A percentile compares a stretch with the other conserved stretches of the same genome.
phyloP scores from a whole-genome alignment of 768 basidiomycete genomes.

The Naganishia antarctica region DNA sequence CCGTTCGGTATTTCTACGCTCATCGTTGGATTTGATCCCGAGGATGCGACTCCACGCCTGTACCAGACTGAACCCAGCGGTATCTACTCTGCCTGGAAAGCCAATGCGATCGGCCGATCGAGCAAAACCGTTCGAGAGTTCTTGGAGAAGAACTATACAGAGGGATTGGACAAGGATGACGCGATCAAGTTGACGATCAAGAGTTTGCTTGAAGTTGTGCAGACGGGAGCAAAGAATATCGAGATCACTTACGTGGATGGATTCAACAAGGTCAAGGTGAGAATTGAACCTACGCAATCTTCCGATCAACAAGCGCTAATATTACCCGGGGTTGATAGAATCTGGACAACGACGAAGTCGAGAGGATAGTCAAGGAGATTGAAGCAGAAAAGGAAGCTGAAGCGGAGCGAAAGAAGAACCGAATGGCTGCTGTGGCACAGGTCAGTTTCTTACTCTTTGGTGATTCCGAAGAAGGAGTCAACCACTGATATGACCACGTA shows the following conservation, averaged over 20 bases:
- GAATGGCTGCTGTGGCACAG: conserved; percentile 80
- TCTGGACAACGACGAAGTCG: conserved; percentile 78
- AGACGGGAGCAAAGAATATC: conserved; percentile 99
- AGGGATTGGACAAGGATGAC: conserved; percentile 80
- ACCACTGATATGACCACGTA: background rate
- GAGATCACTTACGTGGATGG: conserved; percentile 97
- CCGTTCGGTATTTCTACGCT: conserved; percentile 97
- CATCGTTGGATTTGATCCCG: conserved; percentile 92
- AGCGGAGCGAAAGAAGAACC: conserved; percentile 86
- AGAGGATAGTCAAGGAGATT: conserved; percentile 83
- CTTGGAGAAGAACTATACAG: conserved; percentile 94
- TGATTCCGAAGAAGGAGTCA: too few species aligned
- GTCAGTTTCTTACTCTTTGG: background rate
- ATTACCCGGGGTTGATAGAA: conserved; percentile 55
- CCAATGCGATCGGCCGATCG: conserved; percentile 94
- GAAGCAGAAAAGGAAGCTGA: conserved; percentile 97
- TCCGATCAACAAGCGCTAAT: background rate
- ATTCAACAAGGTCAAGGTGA: conserved; percentile 84
- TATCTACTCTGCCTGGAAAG: conserved; percentile 99
- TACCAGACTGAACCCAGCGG: conserved; percentile 98
- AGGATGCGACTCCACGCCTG: conserved; percentile 77
- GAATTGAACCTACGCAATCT: conserved; percentile 32
- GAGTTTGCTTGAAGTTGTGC: conserved; percentile 91
- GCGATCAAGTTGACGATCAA: conserved; percentile 93
- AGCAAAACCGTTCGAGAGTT: conserved; percentile 98